These are phyloP conservation scores for Eucalyptus sideroxylon DNA, from an alignment of 345 rosid species.

Conservation along the genomic window DNA sequence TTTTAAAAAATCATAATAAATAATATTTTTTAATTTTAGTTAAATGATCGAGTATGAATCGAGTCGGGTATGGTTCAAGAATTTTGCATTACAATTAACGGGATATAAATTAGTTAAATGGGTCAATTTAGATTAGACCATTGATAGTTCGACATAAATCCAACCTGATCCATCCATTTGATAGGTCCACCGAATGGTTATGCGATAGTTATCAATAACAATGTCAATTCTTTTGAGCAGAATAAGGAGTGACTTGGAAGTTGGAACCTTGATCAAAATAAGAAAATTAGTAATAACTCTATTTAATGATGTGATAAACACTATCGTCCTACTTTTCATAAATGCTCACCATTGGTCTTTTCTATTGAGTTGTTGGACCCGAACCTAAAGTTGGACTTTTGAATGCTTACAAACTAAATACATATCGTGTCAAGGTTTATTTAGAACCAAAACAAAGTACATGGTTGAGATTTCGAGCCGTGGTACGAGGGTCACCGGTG, in stretches of 20 bases:
- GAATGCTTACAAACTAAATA: background rate
- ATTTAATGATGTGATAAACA: background rate
- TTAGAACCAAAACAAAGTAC: background rate
- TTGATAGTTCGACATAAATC: too few species aligned
- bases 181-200: background rate
- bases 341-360: background rate
- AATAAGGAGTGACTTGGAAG: background rate
- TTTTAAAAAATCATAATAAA: too few species aligned
- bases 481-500: background rate
- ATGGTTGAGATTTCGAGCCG: background rate
- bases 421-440: background rate
- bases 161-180: too few species aligned
- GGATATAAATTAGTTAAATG: too few species aligned
- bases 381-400: background rate
- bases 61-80: rapidly evolving
- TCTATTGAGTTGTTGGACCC: background rate
- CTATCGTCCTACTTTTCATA: background rate
- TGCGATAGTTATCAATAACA: background rate
- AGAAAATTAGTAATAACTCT: background rate
- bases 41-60: rapidly evolving
- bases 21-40: too few species aligned
- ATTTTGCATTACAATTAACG: too few species aligned
- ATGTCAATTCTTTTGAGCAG: background rate
- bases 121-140: too few species aligned
- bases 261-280: background rate